Evolutionary conservation across 108 stramenopile species (phyloP), one percentile per base, ranked within the genome.

Genomic region (Heterococcus sp.): DNA sequence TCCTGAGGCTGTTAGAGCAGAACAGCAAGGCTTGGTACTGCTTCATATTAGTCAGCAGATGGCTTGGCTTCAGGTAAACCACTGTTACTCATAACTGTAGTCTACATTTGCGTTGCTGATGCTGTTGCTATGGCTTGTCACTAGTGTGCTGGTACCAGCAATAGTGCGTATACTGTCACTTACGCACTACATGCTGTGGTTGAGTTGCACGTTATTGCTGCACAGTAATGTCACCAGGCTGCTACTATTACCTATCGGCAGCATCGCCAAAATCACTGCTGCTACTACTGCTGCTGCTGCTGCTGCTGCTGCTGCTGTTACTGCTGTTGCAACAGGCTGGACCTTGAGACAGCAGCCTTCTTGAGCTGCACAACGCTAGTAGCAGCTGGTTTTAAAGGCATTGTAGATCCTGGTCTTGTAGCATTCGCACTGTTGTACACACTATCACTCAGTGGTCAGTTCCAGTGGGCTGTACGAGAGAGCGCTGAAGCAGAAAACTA

Each of bases 391-490:
- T 66, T 82, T 11, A 28, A 63, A 32, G 63, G 26, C 35, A 33
- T 63, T 5, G n/a, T 82, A 2, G 81, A 82, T 73, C 38, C 72
- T 83, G 68, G 92, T 31, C 34, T 82, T 29, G 65, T 72, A 11
- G 94, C 94, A 27, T 89, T 94, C 27, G 91, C 93, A 2, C 86
- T 96, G 28, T 87, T 91, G n/a, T 94, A 91, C 87, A 91, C 92
- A 26, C 89, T 94, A 40, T 83, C 87, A 0, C 72, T 94, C 1
- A 92, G 92, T n/a, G 91, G 92, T 14, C 71, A 92, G 66, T 88
- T 95, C 83, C 91, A 96, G 46, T 94, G 91, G 88, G 81, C 89
- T 34, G 93, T 94, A 2, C 65, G 93, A 37, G 81, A 38, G 27
- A 35, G 38, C 68, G 75, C 75, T n/a, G 75, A 75, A 28, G 75